Conservation (phyloP, 2,329 filamentous ascomycete species). For the Emydomyces testavorans region DNA sequence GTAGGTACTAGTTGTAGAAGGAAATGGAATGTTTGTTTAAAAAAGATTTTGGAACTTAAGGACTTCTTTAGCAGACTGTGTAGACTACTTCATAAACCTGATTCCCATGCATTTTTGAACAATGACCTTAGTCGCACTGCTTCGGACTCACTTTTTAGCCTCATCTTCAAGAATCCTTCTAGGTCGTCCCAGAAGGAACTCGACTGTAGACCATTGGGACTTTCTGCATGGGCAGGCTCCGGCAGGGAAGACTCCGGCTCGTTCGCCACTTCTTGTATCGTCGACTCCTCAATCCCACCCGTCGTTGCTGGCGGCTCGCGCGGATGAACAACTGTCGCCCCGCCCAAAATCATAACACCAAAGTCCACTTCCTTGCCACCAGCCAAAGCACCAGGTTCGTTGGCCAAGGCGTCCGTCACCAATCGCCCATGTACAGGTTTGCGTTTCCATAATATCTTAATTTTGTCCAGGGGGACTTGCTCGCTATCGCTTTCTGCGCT, state of each 20-base stretch:
- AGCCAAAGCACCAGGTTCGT: constrained; percentile 37
- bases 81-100: constrained; percentile 8
- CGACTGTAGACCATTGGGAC: constrained; percentile 48
- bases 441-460: constrained; percentile 76
- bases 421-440: constrained; percentile 76
- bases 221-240: constrained; percentile 17
- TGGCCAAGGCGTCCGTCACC: constrained; percentile 57
- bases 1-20: too few species aligned
- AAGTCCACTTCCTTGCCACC: constrained; percentile 54
- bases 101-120: constrained; percentile 62
- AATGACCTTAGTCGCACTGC: constrained; percentile 53
- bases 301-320: constrained; percentile 21
- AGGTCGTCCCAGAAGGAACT: constrained; percentile 81
- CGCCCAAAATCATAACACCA: constrained; percentile 77
- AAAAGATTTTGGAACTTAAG: too few species aligned
- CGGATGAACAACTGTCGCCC: constrained; percentile 38
- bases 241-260: constrained; percentile 23
- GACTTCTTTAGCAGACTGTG: too few species aligned
- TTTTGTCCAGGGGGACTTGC: constrained; percentile 50
- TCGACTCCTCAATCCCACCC: neutral
- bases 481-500: constrained; percentile 40
- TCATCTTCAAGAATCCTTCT: constrained; percentile 65
- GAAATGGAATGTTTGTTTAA: neutral
- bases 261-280: constrained; percentile 19
- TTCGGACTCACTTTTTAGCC: constrained; percentile 57